Evolutionary conservation across 805 yeast species (phyloP).

Genomic region (Brettanomyces sp.): DNA sequence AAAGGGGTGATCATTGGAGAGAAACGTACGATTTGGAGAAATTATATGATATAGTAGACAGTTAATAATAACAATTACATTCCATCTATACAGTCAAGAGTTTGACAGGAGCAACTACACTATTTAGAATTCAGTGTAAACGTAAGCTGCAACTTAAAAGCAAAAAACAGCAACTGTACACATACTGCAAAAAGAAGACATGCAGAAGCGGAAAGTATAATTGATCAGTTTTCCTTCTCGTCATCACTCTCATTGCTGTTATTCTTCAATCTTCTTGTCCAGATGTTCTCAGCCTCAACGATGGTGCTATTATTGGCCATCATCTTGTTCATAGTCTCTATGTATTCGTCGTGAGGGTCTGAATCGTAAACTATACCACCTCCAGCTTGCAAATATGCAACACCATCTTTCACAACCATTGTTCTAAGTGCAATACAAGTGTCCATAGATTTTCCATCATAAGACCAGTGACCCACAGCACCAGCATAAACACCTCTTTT

Average conservation of each 20-base stretch:
- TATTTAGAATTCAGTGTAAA: too few relatives aligned
- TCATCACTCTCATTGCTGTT: conserved; percentile 1
- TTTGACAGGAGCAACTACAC: neutral
- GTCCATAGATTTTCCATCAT: conserved; percentile 90
- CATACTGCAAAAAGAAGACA: too few relatives aligned
- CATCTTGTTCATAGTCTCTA: conserved; percentile 97
- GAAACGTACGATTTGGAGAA: conserved; percentile 50
- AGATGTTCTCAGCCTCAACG: conserved; percentile 71
- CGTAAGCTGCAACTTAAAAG: too few relatives aligned
- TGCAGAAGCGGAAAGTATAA: neutral
- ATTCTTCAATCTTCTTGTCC: conserved; percentile 1
- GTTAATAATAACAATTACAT: neutral
- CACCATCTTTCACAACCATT: conserved; percentile 86
- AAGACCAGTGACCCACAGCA: conserved; percentile 98
- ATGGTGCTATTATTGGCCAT: conserved; percentile 84
- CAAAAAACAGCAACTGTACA: too few relatives aligned
- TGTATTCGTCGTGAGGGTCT: conserved; percentile 89
- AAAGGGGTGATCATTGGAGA: conserved; percentile 52
- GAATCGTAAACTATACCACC: conserved; percentile 97
- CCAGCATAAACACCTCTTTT: conserved; percentile 97
- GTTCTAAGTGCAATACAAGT: conserved; percentile 97
- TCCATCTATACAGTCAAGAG: neutral
- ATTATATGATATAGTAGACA: conserved; percentile 43
- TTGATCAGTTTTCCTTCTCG: neutral
- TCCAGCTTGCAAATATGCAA: conserved; percentile 94